Base-by-base conservation (phyloP, 306 rosid species). In the Citrullus amarus region DNA sequence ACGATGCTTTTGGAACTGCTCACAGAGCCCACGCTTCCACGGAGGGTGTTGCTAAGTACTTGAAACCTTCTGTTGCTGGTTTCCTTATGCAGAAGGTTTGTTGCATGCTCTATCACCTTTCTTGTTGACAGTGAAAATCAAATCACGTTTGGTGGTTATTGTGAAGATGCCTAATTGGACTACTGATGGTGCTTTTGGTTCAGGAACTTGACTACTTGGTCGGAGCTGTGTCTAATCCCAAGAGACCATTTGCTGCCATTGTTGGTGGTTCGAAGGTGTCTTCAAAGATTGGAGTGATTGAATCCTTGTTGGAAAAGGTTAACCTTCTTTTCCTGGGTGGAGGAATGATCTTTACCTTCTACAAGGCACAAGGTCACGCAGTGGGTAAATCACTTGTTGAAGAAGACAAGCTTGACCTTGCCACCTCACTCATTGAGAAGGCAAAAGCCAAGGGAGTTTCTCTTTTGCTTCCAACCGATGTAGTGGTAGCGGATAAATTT, bases 21-120 rank as follows among this genome's bases (percentile, higher is more conserved):
- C 98, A 94, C 82, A 84, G 98, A 69, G 98, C 98, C 70, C 97
- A 94, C 77, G 98, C 98, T 76, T 94, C 98, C 25, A 94, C 98
- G 0, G 98, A 90, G 84, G 98, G 98, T 46, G 97, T 92, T 7
- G 86, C 98, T 9, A 92, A 92, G 81, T 89, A 41, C 86, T 88
- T 94, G 89, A 90, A 88, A 85, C 97, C 97, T 10, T 30, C 98
- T 63, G 98, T 94, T 60, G 98, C 98, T 34, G 98, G 98, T 75
- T 94, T 84, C 82, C 97, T 92, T 56, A 90, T 94, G 97, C 96
- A 94, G 85, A 94, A 92, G 97, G 98, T 90, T 78, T 81, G 74
- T 20, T 39, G 60, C 55, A 9, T 1, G 17, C 34, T 68, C 10
- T 66, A 8, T 28, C 18, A 16, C 25, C 56, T 7, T 36, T 41